phyloP scores from a whole-genome alignment of 495 filamentous ascomycete genomes.

The Penicillium parvum region DNA sequence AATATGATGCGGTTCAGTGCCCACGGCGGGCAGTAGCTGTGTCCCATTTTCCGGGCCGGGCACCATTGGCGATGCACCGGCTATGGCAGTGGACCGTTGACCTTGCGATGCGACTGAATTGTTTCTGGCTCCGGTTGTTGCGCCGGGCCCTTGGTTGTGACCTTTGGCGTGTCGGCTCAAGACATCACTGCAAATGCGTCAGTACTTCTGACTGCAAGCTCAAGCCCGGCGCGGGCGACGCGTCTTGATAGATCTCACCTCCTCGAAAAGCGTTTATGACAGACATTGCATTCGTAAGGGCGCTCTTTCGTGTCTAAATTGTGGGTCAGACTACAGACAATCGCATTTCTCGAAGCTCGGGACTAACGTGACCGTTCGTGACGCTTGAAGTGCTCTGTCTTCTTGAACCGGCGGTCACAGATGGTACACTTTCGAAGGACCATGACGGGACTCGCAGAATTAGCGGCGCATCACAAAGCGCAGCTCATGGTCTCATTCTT shows the following conservation, averaged over 20 bases:
- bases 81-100: constrained; percentile 17
- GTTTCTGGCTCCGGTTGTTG: constrained; percentile 19
- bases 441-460: constrained; percentile 31
- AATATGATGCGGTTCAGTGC: constrained; percentile 11
- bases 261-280: constrained; percentile 50
- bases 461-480: constrained; percentile 9
- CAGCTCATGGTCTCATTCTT: not conserved
- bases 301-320: constrained; percentile 49
- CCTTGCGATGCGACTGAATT: constrained; percentile 12
- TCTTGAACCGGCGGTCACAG: constrained; percentile 51
- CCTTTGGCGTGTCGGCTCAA: constrained; percentile 50
- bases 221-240: not conserved
- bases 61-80: constrained; percentile 13
- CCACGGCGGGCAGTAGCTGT: constrained; percentile 17
- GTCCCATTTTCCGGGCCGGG: constrained; percentile 16
- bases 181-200: constrained; percentile 40
- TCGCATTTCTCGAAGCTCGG: not conserved
- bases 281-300: constrained; percentile 50
- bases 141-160: constrained; percentile 30
- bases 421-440: constrained; percentile 48
- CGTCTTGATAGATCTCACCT: constrained; percentile 31
- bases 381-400: constrained; percentile 53
- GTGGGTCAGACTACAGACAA: constrained; percentile 6
- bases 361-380: constrained; percentile 52
- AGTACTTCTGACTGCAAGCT: constrained; percentile 10